These are phyloP conservation scores for Cryoendolithus antarcticus DNA, from an alignment of 2,329 filamentous ascomycete species.

Conservation along the genomic window DNA sequence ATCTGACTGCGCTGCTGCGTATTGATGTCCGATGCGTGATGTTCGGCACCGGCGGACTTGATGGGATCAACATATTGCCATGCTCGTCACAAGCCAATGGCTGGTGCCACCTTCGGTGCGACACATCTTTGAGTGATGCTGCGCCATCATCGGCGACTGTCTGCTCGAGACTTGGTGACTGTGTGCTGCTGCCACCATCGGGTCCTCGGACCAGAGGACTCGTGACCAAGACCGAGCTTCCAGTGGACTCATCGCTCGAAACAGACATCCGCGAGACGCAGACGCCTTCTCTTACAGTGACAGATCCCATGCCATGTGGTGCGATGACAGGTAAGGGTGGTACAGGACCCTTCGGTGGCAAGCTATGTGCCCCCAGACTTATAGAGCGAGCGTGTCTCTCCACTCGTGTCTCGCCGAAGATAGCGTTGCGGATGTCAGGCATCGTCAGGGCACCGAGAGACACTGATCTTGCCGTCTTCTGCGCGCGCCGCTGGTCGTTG, in stretches of 20 bases:
- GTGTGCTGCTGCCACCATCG: slow-evolving; percentile 8
- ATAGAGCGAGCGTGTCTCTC: slow-evolving; percentile 19
- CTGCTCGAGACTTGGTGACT: slow-evolving; percentile 17
- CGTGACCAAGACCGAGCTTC: slow-evolving; percentile 29
- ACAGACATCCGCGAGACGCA: slow-evolving; percentile 26
- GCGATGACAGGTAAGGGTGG: slow-evolving; percentile 29
- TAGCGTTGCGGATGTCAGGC: slow-evolving; percentile 7
- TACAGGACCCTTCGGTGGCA: slow-evolving; percentile 25
- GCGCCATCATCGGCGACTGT: slow-evolving; percentile 15
- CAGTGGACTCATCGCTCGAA: slow-evolving; percentile 28
- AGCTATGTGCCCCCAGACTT: slow-evolving; percentile 21
- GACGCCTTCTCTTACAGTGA: slow-evolving; percentile 8
- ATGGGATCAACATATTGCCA: too few relatives aligned
- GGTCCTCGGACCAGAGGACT: slow-evolving; percentile 22
- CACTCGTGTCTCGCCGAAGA: slow-evolving; percentile 5
- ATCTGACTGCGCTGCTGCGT: slow-evolving; percentile 16
- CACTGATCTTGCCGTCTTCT: slow-evolving; percentile 13
- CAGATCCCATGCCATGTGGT: slow-evolving; percentile 5
- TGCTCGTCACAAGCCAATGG: slow-evolving; percentile 15
- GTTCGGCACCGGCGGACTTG: slow-evolving; percentile 2
- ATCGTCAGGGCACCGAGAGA: slow-evolving; percentile 16
- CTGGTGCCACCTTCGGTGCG: slow-evolving; percentile 25
- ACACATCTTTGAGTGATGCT: slow-evolving; percentile 23
- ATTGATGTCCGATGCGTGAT: slow-evolving; percentile 16
- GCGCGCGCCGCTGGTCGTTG: slow-evolving; percentile 8